Evolutionary conservation across 2,329 filamentous ascomycete genomes (phyloP).

Genomic region (Eurotiales sp.): DNA sequence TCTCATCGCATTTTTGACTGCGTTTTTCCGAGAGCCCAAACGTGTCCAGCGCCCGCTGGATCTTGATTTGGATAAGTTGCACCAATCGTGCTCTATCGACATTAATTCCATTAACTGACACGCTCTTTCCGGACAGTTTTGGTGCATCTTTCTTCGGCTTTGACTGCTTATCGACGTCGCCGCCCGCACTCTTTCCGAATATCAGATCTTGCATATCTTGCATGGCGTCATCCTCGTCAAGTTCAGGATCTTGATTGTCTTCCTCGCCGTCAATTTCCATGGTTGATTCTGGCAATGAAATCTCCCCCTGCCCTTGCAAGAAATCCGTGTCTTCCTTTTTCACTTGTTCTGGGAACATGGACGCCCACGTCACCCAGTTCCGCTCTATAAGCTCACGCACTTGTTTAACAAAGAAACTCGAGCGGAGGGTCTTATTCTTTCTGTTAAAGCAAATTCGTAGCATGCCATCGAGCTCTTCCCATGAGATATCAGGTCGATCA

Average conservation of each 20-base stretch:
- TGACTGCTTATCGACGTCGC: constrained; percentile 44
- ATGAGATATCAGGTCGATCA: constrained; percentile 81
- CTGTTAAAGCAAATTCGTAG: constrained; percentile 76
- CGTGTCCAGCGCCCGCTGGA: constrained; percentile 79
- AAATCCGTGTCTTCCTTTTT: constrained; percentile 14
- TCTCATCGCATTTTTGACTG: constrained; percentile 84
- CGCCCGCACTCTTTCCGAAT: constrained; percentile 39
- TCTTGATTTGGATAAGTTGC: constrained; percentile 80
- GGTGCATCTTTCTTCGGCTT: constrained; percentile 69
- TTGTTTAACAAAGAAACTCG: constrained; percentile 67
- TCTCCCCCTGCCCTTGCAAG: constrained; percentile 36
- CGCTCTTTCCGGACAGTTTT: constrained; percentile 28
- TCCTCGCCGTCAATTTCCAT: constrained; percentile 24
- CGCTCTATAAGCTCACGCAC: constrained; percentile 14
- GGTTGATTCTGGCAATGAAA: constrained; percentile 35
- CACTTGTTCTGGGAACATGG: constrained; percentile 14
- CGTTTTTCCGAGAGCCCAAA: constrained; percentile 77
- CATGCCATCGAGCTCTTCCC: constrained; percentile 93
- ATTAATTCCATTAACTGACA: constrained; percentile 12
- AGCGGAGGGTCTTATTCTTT: constrained; percentile 86
- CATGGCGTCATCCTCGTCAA: constrained; percentile 58
- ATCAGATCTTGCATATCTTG: constrained; percentile 16
- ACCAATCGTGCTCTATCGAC: constrained; percentile 47
- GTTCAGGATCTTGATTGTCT: neutral
- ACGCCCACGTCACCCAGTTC: constrained; percentile 15